Evolutionary conservation across 306 rosid genomes (phyloP).

Genomic region (Quercus ilex): DNA sequence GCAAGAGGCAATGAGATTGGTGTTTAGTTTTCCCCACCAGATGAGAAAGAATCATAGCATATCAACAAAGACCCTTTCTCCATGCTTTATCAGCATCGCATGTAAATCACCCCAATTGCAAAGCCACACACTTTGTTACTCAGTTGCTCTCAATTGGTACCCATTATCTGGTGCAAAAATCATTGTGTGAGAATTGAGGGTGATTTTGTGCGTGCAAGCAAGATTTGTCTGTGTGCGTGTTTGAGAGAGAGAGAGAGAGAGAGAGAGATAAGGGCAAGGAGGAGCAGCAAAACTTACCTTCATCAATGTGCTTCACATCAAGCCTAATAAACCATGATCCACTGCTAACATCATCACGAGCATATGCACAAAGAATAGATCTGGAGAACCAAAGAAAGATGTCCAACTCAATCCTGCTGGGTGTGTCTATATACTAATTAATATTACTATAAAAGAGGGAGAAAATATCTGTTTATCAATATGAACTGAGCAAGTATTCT

Average conservation of each 20-base stretch:
- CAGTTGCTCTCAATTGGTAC: not conserved
- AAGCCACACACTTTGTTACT: not conserved
- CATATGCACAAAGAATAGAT: slow-evolving; percentile 53
- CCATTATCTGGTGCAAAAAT: not conserved
- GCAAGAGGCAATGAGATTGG: not conserved
- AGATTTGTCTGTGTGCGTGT: not conserved
- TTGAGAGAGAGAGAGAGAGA: not conserved
- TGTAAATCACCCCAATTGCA: not conserved
- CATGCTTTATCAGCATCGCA: not conserved
- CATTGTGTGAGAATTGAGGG: not conserved
- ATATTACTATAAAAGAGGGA: slow-evolving; percentile 3
- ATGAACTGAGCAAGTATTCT: slow-evolving; percentile 63
- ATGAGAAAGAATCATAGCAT: not conserved
- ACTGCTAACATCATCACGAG: slow-evolving; percentile 57
- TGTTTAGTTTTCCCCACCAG: not conserved
- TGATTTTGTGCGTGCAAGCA: not conserved
- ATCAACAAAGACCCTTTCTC: not conserved
- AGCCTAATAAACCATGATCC: slow-evolving; percentile 83
- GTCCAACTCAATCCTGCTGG: slow-evolving; percentile 8
- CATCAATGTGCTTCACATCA: slow-evolving; percentile 52
- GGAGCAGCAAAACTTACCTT: slow-evolving; percentile 55
- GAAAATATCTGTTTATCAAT: slow-evolving; percentile 51
- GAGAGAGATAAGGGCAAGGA: slow-evolving; percentile 47
- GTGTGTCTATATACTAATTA: slow-evolving; percentile 5
- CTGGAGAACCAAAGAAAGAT: slow-evolving; percentile 30